A percentile compares a stretch with the other conserved stretches of the same genome.
phyloP scores from a whole-genome alignment of 2,329 filamentous ascomycete species.

The Penicillium crustosum region DNA sequence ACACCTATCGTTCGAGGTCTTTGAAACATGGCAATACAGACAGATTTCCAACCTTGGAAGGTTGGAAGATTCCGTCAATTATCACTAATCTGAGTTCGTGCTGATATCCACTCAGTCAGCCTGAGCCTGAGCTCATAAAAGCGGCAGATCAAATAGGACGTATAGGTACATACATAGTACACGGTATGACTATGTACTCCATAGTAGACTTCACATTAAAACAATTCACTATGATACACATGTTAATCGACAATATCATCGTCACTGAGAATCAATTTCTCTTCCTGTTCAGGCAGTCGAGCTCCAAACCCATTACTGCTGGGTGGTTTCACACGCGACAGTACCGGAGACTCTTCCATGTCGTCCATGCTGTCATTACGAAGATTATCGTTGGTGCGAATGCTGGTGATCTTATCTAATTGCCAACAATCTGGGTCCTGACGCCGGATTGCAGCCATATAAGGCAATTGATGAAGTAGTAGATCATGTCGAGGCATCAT shows the following conservation, averaged over 20 bases:
- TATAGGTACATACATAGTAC: too few relatives aligned
- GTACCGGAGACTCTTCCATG: slow-evolving; percentile 19
- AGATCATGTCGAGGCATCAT: slow-evolving; percentile 41
- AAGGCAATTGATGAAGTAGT: slow-evolving; percentile 81
- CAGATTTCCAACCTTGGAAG: too few relatives aligned
- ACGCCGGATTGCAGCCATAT: slow-evolving; percentile 66
- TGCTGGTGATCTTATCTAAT: slow-evolving; percentile 65
- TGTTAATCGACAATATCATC: slow-evolving; percentile 75
- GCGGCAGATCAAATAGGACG: too few relatives aligned
- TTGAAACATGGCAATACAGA: too few relatives aligned
- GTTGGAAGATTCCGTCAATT: too few relatives aligned
- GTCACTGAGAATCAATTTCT: slow-evolving; percentile 72
- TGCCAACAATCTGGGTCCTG: slow-evolving; percentile 49
- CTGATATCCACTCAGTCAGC: too few relatives aligned
- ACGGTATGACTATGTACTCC: too few relatives aligned
- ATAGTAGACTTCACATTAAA: too few relatives aligned
- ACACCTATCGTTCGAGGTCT: neutral
- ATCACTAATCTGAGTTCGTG: too few relatives aligned
- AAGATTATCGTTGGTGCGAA: slow-evolving; percentile 44
- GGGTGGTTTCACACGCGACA: slow-evolving; percentile 40
- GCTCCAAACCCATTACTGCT: slow-evolving; percentile 26
- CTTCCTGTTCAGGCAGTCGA: slow-evolving; percentile 53
- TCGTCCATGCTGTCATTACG: slow-evolving; percentile 52
- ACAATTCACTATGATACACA: neutral
- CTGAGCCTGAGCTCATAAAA: too few relatives aligned